Base-by-base conservation (phyloP, 2,329 filamentous ascomycete genomes). In the Gaeumannomyces tritici region DNA sequence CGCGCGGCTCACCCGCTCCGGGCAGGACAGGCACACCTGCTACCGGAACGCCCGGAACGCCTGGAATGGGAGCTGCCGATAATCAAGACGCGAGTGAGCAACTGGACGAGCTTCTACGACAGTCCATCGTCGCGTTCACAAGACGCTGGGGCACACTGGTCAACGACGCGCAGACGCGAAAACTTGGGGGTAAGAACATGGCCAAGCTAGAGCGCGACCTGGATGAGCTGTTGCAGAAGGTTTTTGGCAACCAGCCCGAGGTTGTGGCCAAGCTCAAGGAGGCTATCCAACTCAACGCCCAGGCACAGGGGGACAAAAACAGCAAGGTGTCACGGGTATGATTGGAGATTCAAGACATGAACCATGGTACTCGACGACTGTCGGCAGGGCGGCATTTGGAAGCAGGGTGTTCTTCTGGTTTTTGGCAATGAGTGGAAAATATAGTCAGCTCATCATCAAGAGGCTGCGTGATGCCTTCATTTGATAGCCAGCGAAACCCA, bases 41-140 rank as follows among this genome's bases (percentile, higher is more conserved):
- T 51, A 68, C 65, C 1, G 57, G 65, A 2, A 56, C 59, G 4
- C 66, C 63, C 51, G 65, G 59, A 5, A 65, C 62, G 26, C 64
- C 67, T 26, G 64, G 62, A 7, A 64, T 63, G 42, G 59, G 55
- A 26, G 59, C 57, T n/a, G 47, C 71, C 74, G 18, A 64, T 77
- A 12, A 64, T 26, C 73, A 86, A 63, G 85, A 88, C 67, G 86
- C 85, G 68, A 83, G 82, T 65, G 85, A 88, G 72, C 84, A 87
- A 70, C 72, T 88, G 62, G 86, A 88, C 65, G 84, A 86, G 67
- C 72, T 87, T 64, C 73, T 88, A 29, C 76, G 86, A 61, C 82
- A 85, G 70, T 83, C 81, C 59, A 88, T 88, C 62, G 85, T 83
- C 55, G 80, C 79, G 1, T 88, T 88, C 64, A 87, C 85, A 21